Evolutionary conservation across 768 basidiomycete genomes (phyloP), one percentile per base, ranked within the genome.

Genomic region (Tylopilus felleus): DNA sequence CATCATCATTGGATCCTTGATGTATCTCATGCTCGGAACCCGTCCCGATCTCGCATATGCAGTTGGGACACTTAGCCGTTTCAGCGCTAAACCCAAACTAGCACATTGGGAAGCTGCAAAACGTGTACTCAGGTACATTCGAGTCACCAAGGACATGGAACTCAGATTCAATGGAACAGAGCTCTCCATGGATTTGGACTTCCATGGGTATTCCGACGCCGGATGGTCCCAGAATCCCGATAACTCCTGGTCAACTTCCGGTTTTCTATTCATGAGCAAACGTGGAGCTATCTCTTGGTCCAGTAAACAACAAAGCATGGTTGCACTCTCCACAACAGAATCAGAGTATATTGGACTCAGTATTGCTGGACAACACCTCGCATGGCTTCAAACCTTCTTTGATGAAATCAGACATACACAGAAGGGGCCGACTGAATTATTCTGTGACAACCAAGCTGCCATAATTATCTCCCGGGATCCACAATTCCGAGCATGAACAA

Each of bases 11-110:
- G 31, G 33, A 9, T 53, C 31, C 1, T 14, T 53, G 2, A 55
- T 55, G 44, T 46, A 55, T 22, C 49, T 55, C n/a, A n/a, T n/a
- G n/a, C 49, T 55, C 0, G 31, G 44, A 31, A 55, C 36, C 6
- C 12, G 2, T 25, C 44, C 16, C 0, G 23, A 51, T 9, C 10
- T 55, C 5, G 38, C 38, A 1, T 55, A 39, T 10, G 5, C 38
- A 6, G 36, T 55, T 1, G 44, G 49, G 1, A 36, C 21, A 3
- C 53, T 31, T 10, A 31, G 25, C 25, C 25, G 25, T 27, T 27
- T 31, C 29, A 31, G 12, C 9, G 29, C 2, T 10, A 31, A 31
- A 31, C 12, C 29, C 29, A 9, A 31, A 8, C 9, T 31, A 2
- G 12, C 29, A 12, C 27, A 56, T 7, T 56, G 45, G 45, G 17